These are phyloP conservation scores for Carpinus viminea DNA, from an alignment of 306 rosid species.

Conservation along the genomic window DNA sequence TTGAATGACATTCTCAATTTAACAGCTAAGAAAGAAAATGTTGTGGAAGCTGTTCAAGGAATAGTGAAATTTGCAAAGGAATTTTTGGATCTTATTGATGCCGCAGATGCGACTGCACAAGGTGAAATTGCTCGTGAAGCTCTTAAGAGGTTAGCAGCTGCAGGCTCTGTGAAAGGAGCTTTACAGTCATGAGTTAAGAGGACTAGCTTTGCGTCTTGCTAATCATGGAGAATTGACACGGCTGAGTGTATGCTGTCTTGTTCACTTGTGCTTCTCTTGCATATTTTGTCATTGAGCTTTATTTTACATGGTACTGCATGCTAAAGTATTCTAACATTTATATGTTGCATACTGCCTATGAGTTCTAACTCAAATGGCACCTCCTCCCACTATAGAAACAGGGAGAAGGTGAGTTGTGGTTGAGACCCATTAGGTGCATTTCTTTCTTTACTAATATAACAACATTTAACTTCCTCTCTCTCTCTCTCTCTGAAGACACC, in stretches of 20 bases:
- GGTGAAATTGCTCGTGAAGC: conserved; percentile 98
- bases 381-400: neutral
- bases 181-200: conserved; percentile 88
- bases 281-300: conserved; percentile 16
- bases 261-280: conserved; percentile 25
- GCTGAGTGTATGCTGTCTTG: conserved; percentile 65
- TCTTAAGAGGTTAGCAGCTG: conserved; percentile 91
- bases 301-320: conserved; percentile 15
- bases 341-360: conserved; percentile 9
- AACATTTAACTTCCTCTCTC: neutral
- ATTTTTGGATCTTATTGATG: conserved; percentile 95
- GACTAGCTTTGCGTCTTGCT: conserved; percentile 88
- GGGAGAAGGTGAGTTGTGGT: neutral
- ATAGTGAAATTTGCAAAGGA: conserved; percentile 91
- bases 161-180: conserved; percentile 94
- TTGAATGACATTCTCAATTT: conserved; percentile 92
- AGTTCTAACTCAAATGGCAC: neutral
- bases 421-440: neutral
- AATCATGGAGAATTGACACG: conserved; percentile 96
- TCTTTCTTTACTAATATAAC: neutral
- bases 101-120: conserved; percentile 99
- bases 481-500: too few relatives aligned
- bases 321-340: conserved; percentile 11
- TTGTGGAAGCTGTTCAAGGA: conserved; percentile 90
- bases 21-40: conserved; percentile 72